Conservation (phyloP, 1,284 basidiomycete genomes). For the Schizophyllum commune region DNA sequence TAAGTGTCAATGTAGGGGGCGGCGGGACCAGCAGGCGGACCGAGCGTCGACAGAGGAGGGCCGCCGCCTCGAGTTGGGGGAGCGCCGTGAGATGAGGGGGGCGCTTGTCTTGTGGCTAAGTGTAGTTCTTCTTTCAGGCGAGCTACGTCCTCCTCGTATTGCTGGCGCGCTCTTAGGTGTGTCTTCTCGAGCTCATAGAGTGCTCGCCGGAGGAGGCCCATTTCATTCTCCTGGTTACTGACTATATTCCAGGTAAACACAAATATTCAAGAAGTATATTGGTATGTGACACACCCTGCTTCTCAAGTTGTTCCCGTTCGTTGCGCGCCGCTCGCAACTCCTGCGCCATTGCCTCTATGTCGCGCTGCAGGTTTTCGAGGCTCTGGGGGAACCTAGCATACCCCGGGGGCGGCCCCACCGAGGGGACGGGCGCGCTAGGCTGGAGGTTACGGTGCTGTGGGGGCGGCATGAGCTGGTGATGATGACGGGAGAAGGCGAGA, state of each 20-base stretch:
- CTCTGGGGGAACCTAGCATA: background rate
- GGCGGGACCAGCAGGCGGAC: conserved; percentile 22
- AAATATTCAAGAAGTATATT: background rate
- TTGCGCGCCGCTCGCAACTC: background rate
- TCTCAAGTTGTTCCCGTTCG: background rate
- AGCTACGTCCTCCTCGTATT: conserved; percentile 39
- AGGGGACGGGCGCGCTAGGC: background rate
- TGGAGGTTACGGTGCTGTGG: background rate
- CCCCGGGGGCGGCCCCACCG: too few relatives aligned
- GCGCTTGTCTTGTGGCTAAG: conserved; percentile 19
- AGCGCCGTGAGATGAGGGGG: conserved; percentile 9
- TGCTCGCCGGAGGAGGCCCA: conserved; percentile 38
- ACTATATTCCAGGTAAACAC: conserved; percentile 18
- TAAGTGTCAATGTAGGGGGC: conserved; percentile 31
- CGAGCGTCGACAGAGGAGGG: conserved; percentile 20
- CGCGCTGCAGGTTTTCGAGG: background rate
- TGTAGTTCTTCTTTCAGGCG: conserved; percentile 63
- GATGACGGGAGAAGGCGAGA: background rate
- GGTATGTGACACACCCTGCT: background rate
- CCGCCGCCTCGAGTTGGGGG: conserved; percentile 10
- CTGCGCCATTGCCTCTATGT: background rate
- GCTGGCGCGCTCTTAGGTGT: conserved; percentile 34
- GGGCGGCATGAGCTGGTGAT: background rate
- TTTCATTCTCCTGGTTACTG: conserved; percentile 33
- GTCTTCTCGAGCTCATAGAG: conserved; percentile 39